Evolutionary conservation across 495 filamentous ascomycete genomes (phyloP).

Genomic region (Neurospora sp.): DNA sequence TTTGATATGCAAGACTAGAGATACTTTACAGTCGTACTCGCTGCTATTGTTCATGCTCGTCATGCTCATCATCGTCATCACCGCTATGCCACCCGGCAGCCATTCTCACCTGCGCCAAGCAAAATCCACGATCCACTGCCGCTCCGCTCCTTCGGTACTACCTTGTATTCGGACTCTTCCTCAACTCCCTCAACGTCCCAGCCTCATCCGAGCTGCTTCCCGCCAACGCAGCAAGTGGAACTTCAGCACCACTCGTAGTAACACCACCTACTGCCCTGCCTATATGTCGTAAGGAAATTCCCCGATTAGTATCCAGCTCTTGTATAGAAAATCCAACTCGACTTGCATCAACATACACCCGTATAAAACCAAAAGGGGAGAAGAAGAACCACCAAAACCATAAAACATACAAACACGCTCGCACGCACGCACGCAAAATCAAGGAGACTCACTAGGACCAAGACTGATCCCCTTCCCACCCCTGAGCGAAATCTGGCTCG

Average conservation of each 20-base stretch:
- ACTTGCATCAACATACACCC: not conserved
- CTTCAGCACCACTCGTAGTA: conserved; percentile 7
- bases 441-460: conserved; percentile 17
- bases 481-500: conserved; percentile 19
- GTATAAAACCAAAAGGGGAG: not conserved
- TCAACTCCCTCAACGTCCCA: not conserved
- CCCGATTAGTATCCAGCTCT: not conserved
- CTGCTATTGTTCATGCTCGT: not conserved
- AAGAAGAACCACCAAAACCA: not conserved
- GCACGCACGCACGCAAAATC: not conserved
- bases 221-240: not conserved
- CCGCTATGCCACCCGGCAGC: not conserved
- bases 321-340: not conserved
- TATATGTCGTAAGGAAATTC: not conserved
- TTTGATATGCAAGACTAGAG: not conserved
- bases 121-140: not conserved
- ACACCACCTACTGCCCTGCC: conserved; percentile 14
- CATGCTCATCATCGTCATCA: not conserved
- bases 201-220: conserved; percentile 8
- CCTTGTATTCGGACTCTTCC: not conserved
- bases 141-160: not conserved
- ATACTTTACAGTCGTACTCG: not conserved
- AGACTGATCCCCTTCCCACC: conserved; percentile 25
- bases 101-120: not conserved
- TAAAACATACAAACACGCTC: not conserved